Conservation (phyloP, 345 rosid genomes). For the Pistacia atlantica region DNA sequence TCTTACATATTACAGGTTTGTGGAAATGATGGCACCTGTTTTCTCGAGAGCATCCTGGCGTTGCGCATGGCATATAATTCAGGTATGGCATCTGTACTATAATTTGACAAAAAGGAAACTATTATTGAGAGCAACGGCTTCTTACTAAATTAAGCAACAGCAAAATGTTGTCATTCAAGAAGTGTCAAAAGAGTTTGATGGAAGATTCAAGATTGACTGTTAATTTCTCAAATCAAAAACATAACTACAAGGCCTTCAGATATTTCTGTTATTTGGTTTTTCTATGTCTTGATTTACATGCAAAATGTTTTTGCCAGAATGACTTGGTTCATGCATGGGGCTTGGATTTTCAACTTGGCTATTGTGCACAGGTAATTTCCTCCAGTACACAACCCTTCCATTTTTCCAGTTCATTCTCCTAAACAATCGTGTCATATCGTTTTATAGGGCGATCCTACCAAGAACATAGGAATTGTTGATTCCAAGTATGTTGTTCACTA, state of each 20-base stretch:
- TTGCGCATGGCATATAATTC: constrained; percentile 85
- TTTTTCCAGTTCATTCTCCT: background rate
- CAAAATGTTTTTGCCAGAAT: constrained; percentile 43
- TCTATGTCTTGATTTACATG: background rate
- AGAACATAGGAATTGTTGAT: constrained; percentile 78
- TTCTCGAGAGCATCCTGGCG: constrained; percentile 85
- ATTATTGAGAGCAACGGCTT: background rate
- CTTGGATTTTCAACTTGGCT: constrained; percentile 72
- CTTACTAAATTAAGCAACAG: background rate
- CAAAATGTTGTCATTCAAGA: background rate
- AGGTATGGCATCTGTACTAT: constrained; percentile 37
- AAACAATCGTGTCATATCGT: background rate
- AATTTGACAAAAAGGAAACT: background rate
- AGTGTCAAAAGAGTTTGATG: background rate
- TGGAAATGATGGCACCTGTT: constrained; percentile 91
- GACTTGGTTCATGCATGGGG: constrained; percentile 85
- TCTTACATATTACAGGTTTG: constrained; percentile 51
- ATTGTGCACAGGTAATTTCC: constrained; percentile 71
- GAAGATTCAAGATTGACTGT: background rate
- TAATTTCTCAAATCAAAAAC: background rate
- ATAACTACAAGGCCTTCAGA: background rate
- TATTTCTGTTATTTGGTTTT: background rate
- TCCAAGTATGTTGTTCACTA: constrained; percentile 66
- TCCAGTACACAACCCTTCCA: background rate
- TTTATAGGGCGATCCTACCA: constrained; percentile 67